Conservation (phyloP, 345 rosid genomes). For the Eucalyptus pauciflora region DNA sequence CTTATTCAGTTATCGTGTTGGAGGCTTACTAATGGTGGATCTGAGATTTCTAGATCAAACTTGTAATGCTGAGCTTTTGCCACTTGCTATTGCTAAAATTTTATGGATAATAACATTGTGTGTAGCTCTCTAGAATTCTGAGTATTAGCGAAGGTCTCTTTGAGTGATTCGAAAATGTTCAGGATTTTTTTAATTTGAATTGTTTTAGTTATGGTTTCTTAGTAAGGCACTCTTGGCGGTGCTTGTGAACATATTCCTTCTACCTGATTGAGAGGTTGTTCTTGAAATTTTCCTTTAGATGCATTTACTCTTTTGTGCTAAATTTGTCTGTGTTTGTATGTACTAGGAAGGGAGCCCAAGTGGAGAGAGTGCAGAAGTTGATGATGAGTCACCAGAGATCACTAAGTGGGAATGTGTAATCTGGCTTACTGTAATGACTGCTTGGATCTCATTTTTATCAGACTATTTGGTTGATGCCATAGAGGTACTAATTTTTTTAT, state of each 20-base stretch:
- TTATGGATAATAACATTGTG: not conserved
- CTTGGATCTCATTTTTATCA: constrained; percentile 85
- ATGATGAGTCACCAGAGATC: constrained; percentile 71
- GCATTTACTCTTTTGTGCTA: not conserved
- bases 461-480: constrained; percentile 90
- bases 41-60: not conserved
- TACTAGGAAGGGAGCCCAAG: constrained; percentile 41
- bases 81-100: not conserved
- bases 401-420: constrained; percentile 72
- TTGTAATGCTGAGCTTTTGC: not conserved
- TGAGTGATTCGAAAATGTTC: not conserved
- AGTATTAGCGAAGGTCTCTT: not conserved
- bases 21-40: not conserved
- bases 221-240: not conserved
- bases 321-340: not conserved
- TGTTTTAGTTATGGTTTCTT: not conserved
- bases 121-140: not conserved
- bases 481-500: constrained; percentile 27
- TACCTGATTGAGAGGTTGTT: not conserved
- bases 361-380: constrained; percentile 17
- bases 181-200: not conserved
- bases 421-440: constrained; percentile 81
- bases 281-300: not conserved
- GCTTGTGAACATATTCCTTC: not conserved
- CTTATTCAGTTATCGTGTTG: not conserved